Evolutionary conservation across 2,329 filamentous ascomycete genomes (phyloP), one percentile per base, ranked within the genome.

Genomic region (Ophiostoma triangulosporum): DNA sequence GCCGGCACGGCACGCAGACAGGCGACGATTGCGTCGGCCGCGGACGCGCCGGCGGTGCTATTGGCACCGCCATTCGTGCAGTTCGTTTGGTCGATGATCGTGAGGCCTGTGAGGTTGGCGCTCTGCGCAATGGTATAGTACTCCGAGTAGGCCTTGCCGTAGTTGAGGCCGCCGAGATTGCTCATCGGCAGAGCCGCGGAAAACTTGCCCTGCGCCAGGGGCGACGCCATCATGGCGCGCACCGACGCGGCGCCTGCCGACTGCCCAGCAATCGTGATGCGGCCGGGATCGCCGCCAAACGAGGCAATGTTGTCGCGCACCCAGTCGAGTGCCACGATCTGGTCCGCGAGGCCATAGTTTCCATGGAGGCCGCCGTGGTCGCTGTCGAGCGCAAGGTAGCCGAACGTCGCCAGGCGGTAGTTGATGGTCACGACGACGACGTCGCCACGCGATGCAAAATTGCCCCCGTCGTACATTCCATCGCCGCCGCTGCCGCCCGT

Each of bases 351-450:
- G 5, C 72, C 73, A 51, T 69, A 74, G 54, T 77, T 77, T 27
- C 73, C 73, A 17, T 70, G 71, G 2, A 70, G 68, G 3, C 66
- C 62, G 15, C 70, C 69, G 57, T 74, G 68, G 3, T 43, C 54
- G 11, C 45, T 27, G 24, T 68, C 59, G 7, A 80, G 67, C 0
- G 78, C 78, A 0, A 82, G 65, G 59, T 80, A 82, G 0, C 79
- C 79, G 0, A 82, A 67, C 0, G 75, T 78, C 0, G 69, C 71
- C 3, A 81, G 64, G 8, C 80, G 74, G 62, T 82, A 82, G 65
- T 82, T 81, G 66, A 81, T 76, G 20, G 66, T 63, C 7, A 83
- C 78, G 3, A 79, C 70, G 0, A 83, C 75, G 17, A 81, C 70
- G 56, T 81, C 78, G 22, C 77, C 77, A 49, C 77, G 70, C 3